Evolutionary conservation across 768 basidiomycete species (phyloP).

Genomic region (Russula olivacea): DNA sequence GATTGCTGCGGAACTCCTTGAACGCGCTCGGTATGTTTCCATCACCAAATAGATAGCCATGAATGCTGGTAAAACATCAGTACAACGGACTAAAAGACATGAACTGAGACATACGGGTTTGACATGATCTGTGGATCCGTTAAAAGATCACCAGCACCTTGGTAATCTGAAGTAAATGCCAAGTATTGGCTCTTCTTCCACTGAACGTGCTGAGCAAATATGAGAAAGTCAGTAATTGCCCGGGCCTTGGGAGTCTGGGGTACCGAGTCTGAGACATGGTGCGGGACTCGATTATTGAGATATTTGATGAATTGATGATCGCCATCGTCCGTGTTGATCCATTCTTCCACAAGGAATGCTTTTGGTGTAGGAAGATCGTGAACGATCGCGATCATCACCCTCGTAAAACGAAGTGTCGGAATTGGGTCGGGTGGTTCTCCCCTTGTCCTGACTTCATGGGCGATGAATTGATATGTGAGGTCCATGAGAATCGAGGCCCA

Average conservation of each 20-base stretch:
- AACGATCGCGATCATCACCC: neutral
- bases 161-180: no score
- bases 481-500: neutral
- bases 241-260: no score
- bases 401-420: neutral
- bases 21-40: neutral
- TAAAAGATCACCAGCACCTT: neutral
- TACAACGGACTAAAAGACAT: neutral
- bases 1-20: neutral
- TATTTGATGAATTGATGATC: neutral
- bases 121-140: neutral
- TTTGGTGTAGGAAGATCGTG: neutral
- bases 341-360: neutral
- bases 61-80: no score
- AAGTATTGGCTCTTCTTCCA: no score
- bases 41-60: no score
- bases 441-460: neutral
- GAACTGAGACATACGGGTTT: neutral
- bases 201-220: no score
- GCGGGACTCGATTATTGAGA: no score
- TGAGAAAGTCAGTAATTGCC: no score
- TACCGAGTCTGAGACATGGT: no score
- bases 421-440: neutral
- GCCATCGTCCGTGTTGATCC: neutral
- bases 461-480: neutral